Evolutionary conservation across 2,329 filamentous ascomycete genomes (phyloP).

Genomic region (Fusarium vanettenii): DNA sequence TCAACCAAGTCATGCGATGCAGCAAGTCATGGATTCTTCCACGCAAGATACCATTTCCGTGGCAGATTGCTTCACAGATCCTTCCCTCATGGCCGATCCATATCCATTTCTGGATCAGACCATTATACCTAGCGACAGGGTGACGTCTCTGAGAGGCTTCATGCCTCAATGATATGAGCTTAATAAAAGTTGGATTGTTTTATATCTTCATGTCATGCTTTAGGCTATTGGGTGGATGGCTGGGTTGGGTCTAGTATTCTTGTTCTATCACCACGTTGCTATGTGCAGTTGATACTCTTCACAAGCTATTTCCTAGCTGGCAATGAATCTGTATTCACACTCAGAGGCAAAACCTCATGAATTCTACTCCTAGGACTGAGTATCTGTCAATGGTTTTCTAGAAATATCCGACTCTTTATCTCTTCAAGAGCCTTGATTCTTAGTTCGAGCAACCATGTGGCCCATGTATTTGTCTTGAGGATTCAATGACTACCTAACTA

Average conservation of each 20-base stretch:
- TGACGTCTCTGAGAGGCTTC: background rate
- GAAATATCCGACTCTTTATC: background rate
- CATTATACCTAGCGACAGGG: background rate
- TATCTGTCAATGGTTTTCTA: background rate
- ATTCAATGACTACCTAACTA: background rate
- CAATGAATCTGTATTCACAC: background rate
- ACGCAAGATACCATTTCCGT: background rate
- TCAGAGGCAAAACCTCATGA: background rate
- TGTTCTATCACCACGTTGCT: background rate
- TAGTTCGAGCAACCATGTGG: background rate
- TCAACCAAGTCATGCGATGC: background rate
- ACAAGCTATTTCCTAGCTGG: background rate
- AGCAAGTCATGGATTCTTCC: background rate
- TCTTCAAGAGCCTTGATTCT: background rate
- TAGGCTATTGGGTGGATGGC: background rate
- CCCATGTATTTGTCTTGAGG: background rate
- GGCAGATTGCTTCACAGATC: background rate
- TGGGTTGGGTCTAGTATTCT: background rate
- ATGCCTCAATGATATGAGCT: background rate
- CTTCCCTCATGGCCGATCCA: background rate
- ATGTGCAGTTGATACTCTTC: background rate
- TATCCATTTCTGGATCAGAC: background rate
- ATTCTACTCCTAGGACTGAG: background rate
- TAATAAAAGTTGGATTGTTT: background rate
- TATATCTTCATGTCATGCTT: background rate